phyloP scores from a whole-genome alignment of 2,329 filamentous ascomycete genomes.

The Arthrobotrys megalospora region DNA sequence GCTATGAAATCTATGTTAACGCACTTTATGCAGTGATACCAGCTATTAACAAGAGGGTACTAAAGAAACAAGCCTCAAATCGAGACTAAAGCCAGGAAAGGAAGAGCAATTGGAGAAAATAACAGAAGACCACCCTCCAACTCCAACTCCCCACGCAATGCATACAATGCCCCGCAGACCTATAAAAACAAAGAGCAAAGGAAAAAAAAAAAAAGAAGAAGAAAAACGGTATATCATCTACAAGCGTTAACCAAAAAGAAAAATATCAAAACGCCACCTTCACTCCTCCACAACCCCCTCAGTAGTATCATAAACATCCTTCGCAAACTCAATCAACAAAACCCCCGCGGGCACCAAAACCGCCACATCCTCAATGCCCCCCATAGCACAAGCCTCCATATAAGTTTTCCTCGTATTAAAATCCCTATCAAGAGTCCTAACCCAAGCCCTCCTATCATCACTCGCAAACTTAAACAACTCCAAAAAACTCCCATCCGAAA shows the following conservation, averaged over 20 bases:
- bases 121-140: background rate
- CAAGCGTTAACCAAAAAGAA: background rate
- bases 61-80: too few species aligned
- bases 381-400: conserved; percentile 44
- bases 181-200: background rate
- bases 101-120: too few species aligned
- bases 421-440: conserved; percentile 52
- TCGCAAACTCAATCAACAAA: conserved; percentile 53
- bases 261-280: background rate
- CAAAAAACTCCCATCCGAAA: conserved; percentile 42
- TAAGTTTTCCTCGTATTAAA: conserved; percentile 48
- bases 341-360: conserved; percentile 51
- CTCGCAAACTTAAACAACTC: conserved; percentile 42
- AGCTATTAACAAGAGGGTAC: too few species aligned
- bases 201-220: too few species aligned
- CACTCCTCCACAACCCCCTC: background rate
- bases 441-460: conserved; percentile 39
- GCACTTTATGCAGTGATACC: too few species aligned
- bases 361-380: conserved; percentile 49
- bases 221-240: background rate
- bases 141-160: conserved; percentile 1
- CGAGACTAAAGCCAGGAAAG: too few species aligned
- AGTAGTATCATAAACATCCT: conserved; percentile 58
- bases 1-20: too few species aligned
- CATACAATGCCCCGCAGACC: background rate